These are phyloP conservation scores for Teunomyces cretensis DNA, from an alignment of 805 yeast genomes.

Conservation along the genomic window DNA sequence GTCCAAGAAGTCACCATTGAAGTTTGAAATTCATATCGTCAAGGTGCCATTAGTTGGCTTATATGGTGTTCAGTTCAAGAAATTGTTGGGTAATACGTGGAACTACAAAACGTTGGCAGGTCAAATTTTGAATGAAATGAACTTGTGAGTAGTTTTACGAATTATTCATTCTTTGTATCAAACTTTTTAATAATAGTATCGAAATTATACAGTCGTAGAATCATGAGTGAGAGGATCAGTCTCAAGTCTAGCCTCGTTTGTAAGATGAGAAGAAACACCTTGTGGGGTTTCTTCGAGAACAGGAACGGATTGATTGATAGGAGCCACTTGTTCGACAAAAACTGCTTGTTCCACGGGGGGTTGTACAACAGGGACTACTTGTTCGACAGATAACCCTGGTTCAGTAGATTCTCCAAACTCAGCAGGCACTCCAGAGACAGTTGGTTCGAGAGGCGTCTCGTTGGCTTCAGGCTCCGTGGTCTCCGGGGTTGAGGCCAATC, in stretches of 20 bases:
- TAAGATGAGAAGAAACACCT: no score
- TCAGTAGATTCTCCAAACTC: neutral
- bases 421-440: neutral
- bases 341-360: no score
- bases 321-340: no score
- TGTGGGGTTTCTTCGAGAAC: no score
- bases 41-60: constrained; percentile 88
- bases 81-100: constrained; percentile 93
- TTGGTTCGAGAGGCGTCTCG: neutral
- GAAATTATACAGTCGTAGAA: constrained; percentile 4
- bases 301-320: no score
- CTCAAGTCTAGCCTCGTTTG: no score
- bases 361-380: neutral
- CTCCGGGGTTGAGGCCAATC: constrained; percentile 11
- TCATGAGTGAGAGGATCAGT: neutral
- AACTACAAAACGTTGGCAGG: constrained; percentile 88
- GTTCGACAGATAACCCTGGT: neutral
- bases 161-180: neutral
- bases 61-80: constrained; percentile 93
- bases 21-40: constrained; percentile 88
- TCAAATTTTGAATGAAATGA: constrained; percentile 71
- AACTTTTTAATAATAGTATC: constrained; percentile 1
- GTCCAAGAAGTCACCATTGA: constrained; percentile 53
- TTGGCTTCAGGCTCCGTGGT: neutral
- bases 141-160: constrained; percentile 37